Evolutionary conservation across 257 asterid species (phyloP), one percentile per base, ranked within the genome.

Genomic region (Rehmannia glutinosa): DNA sequence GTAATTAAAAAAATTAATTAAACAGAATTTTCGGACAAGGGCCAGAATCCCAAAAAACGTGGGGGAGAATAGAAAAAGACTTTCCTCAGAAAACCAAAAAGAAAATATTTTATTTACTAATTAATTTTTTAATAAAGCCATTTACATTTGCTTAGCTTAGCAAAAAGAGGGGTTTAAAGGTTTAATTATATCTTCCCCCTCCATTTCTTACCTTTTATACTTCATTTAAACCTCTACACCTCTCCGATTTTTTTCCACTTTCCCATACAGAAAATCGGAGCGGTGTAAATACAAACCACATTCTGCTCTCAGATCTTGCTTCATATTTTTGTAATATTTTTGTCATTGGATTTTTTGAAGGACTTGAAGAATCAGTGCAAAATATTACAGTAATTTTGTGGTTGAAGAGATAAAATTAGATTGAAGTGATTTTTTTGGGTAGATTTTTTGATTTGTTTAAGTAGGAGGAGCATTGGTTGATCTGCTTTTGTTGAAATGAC

Each of bases 11-110:
- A 61, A 41, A 5, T 11, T 1, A 39, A 61, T 4, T 8, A 5
- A 46, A 52, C 8, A 25, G 6, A 39, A 57, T 50, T 62, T 62
- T 66, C 75, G 54, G 80, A 65, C 72, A 64, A 72, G 39, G 84
- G 75, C 80, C 76, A 71, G 6, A 78, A 75, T 70, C 83, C 81
- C 82, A 24, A 70, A 80, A 74, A 70, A 75, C 89, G 86, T 77
- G 89, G 86, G 77, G 55, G 69, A 71, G 71, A 51, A 50, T 28
- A 62, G 53, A 6, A 46, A 67, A 67, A 43, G 75, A 75, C 68
- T 66, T 54, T 56, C 55, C 46, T 45, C 41, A 15, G 62, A 61
- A 47, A 66, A 70, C 8, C 9, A n/a, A 59, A 73, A 27, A 16
- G 30, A 47, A 74, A 69, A n/a, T 6, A 1, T 11, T 13, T 25